Base-by-base conservation (phyloP, 2,329 filamentous ascomycete genomes). In the Emergomyces pasteurianus region DNA sequence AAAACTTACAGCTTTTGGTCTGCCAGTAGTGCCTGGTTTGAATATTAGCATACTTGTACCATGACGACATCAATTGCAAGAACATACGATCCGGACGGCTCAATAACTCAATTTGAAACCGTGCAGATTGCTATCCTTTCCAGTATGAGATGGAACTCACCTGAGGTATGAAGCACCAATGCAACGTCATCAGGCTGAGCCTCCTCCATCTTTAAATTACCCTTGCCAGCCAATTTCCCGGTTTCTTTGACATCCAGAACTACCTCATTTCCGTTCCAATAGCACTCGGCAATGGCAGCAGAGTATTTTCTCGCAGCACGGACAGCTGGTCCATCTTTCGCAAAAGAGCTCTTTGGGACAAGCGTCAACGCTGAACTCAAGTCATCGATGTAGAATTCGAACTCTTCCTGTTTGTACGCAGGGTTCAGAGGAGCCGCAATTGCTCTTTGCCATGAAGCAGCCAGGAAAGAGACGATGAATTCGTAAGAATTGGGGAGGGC, bases 371-470 rank as follows among this genome's bases (percentile, higher is more conserved):
- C 86, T 5, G 90, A 92, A 71, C 86, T 89, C 67, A 95, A 80
- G 71, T 95, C 90, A 65, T 91, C 87, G 69, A 95, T 92, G 75
- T 94, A 95, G 75, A 95, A 95, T 73, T 94, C 90, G 72, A 92
- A 94, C 74, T 95, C 90, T 61, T 86, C 86, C 75, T 94, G 89
- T 78, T 92, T 95, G 79, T 95, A 95, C 52, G 86, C 87, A 47
- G 90, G 85, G 74, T 95, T 95, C 65, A 95, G 78, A n/a, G 90
- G 90, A 2, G 90, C 90, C 8, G 90, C 90, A 67, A 94, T 87
- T 36, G 81, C 88, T 68, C 90, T 83, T 77, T 94, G 90, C 84
- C 87, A 90, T n/a, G 89, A 84, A 21, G 86, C 82, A n/a, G 89
- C 90, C 52, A 95, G 82, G 75, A 95, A 95, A 1, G 89, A 86